phyloP scores from a whole-genome alignment of 345 rosid species.

The Acer yangbiense region DNA sequence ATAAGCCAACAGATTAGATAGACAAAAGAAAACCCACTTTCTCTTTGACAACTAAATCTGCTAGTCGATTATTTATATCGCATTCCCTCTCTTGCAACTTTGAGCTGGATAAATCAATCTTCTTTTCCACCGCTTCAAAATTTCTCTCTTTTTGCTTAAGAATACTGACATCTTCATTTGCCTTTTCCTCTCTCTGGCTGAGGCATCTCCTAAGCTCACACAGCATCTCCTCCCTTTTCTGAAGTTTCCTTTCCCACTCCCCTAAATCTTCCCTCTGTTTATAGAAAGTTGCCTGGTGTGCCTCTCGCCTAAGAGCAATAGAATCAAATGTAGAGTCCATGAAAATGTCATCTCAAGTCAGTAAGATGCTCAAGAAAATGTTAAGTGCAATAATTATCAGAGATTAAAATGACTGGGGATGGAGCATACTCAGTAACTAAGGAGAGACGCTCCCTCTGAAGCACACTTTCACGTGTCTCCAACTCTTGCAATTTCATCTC shows the following conservation, averaged over 20 bases:
- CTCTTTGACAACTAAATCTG: constrained; percentile 61
- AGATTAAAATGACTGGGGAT: constrained; percentile 7
- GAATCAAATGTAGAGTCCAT: constrained; percentile 11
- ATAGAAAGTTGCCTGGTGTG: constrained; percentile 62
- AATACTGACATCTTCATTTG: constrained; percentile 48
- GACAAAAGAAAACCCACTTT: constrained; percentile 44
- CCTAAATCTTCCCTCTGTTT: constrained; percentile 72
- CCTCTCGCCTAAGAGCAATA: constrained; percentile 64
- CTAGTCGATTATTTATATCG: constrained; percentile 42
- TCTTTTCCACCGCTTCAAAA: constrained; percentile 57
- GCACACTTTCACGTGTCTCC: constrained; percentile 63
- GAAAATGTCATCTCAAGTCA: constrained; percentile 8
- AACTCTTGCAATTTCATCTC: constrained; percentile 71
- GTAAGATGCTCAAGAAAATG: neutral
- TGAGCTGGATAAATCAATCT: constrained; percentile 44
- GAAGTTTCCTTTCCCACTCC: constrained; percentile 75
- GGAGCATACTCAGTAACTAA: constrained; percentile 63
- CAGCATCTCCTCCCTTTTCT: constrained; percentile 48
- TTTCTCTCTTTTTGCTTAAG: constrained; percentile 53
- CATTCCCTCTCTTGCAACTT: constrained; percentile 62
- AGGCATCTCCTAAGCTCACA: constrained; percentile 53
- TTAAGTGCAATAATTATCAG: constrained; percentile 4
- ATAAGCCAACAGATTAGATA: constrained; percentile 4
- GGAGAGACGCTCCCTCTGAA: constrained; percentile 66
- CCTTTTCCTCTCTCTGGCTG: constrained; percentile 56